phyloP scores from a whole-genome alignment of 495 filamentous ascomycete genomes.

The Pseudomonodictys pantanalensis region DNA sequence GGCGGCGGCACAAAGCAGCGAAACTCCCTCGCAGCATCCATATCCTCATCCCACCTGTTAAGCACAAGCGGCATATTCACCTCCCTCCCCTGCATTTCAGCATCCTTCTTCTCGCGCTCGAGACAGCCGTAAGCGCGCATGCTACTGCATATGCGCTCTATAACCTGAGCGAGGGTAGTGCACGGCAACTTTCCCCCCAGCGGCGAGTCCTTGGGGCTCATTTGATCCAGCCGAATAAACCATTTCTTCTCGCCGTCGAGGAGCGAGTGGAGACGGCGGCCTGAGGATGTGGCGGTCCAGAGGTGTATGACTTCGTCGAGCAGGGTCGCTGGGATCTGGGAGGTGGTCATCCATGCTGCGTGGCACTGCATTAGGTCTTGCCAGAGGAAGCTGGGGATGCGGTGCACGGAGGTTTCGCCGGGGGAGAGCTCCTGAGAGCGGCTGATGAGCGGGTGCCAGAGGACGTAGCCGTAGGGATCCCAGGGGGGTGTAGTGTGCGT shows the following conservation, averaged over 20 bases:
- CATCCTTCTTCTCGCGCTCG: neutral
- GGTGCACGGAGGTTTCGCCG: neutral
- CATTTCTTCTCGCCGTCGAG: neutral
- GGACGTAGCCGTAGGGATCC: neutral
- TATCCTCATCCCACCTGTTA: neutral
- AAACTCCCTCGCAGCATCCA: neutral
- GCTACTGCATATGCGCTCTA: neutral
- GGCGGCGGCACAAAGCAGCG: neutral
- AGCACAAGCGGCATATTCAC: neutral
- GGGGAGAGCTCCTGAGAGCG: neutral
- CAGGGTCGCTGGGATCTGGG: neutral
- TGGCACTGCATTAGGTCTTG: neutral
- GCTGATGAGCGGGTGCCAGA: neutral
- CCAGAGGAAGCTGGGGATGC: neutral
- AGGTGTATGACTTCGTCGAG: neutral
- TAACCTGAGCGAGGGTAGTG: neutral
- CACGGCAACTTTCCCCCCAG: neutral
- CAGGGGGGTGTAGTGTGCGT: neutral
- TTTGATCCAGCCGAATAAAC: slow-evolving; percentile 3
- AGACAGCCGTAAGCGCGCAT: slow-evolving; percentile 1
- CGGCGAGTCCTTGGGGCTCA: slow-evolving; percentile 1
- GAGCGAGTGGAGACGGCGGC: neutral
- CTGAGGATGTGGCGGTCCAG: neutral
- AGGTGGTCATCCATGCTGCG: neutral
- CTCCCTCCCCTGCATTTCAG: neutral